Percentiles rank a stretch among this genome's conserved stretches.
Conservation (phyloP, 2,329 filamentous ascomycete genomes). For the Proliferodiscus dingleyae region DNA sequence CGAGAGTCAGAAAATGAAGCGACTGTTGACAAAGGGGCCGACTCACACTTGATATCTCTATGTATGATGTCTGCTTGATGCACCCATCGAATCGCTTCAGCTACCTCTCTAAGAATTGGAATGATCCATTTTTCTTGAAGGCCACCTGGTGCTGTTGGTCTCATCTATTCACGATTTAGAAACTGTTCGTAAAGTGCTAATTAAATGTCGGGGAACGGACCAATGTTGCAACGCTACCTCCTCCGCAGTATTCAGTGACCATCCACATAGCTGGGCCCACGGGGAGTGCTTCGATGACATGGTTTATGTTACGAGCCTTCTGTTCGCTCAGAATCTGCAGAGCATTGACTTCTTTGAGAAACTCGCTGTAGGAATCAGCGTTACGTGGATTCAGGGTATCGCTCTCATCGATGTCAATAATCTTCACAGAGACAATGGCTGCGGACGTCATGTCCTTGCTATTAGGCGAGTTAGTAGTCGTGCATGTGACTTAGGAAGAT, state of each 20-base stretch:
- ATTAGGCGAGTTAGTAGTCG: constrained; percentile 7
- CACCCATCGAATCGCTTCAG: constrained; percentile 62
- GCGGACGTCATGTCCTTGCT: constrained; percentile 31
- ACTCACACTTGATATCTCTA: constrained; percentile 61
- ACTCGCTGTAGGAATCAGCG: constrained; percentile 63
- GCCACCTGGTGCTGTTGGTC: constrained; percentile 59
- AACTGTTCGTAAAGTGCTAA: constrained; percentile 7
- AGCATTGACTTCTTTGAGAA: constrained; percentile 63
- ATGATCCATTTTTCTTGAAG: constrained; percentile 68
- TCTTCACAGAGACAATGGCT: constrained; percentile 68
- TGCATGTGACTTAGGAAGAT: constrained; percentile 8
- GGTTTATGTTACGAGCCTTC: constrained; percentile 74
- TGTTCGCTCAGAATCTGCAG: constrained; percentile 69
- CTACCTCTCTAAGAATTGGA: constrained; percentile 61
- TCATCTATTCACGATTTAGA: constrained; percentile 40
- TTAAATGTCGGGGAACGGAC: constrained; percentile 43
- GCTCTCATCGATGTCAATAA: constrained; percentile 76
- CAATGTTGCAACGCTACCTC: constrained; percentile 72
- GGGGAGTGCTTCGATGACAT: constrained; percentile 72
- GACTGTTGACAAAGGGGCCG: constrained; percentile 1
- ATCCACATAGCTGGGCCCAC: constrained; percentile 82
- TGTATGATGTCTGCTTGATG: constrained; percentile 66
- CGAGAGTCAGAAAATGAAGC: constrained; percentile 2
- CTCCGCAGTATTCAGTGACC: constrained; percentile 80
- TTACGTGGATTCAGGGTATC: constrained; percentile 63